These are phyloP conservation scores for Flaveria sonorensis DNA, from an alignment of 129 eudicot species.

Conservation along the genomic window DNA sequence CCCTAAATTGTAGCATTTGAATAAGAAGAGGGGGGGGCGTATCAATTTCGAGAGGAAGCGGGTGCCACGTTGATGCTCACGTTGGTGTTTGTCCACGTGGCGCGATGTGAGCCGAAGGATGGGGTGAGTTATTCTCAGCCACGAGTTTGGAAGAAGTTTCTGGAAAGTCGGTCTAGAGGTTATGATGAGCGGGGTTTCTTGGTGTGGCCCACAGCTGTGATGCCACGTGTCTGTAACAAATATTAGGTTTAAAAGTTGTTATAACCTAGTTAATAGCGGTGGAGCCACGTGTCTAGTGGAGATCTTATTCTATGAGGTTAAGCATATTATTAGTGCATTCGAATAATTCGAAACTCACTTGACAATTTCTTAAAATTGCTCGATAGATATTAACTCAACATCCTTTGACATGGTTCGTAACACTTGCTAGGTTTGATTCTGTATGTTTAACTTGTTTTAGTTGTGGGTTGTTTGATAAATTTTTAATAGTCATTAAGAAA, in stretches of 20 bases:
- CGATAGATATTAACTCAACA: too few species aligned
- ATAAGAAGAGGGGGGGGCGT: conserved; percentile 41
- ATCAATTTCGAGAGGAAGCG: conserved; percentile 53
- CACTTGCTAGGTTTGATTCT: too few species aligned
- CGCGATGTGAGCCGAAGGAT: conserved; percentile 45
- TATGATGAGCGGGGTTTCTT: conserved; percentile 19
- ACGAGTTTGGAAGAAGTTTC: conserved; percentile 67
- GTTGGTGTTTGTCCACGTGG: conserved; percentile 69
- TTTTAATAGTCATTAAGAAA: too few species aligned
- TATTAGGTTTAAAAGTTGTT: too few species aligned
- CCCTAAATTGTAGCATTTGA: conserved; percentile 40
- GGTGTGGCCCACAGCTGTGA: conserved; percentile 16
- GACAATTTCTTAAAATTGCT: too few species aligned
- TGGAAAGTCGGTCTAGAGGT: conserved; percentile 51
- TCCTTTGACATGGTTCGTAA: too few species aligned
- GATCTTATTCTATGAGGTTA: too few species aligned
- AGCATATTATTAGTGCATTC: too few species aligned
- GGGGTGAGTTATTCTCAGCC: conserved; percentile 50
- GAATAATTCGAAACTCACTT: too few species aligned
- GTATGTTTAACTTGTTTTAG: too few species aligned
- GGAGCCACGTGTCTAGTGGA: not conserved
- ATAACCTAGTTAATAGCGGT: too few species aligned
- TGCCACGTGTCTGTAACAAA: conserved; percentile 30
- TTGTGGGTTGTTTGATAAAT: too few species aligned
- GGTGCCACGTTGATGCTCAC: conserved; percentile 69